Base-by-base conservation (phyloP, 768 basidiomycete genomes). In the Termitomyces sp. region DNA sequence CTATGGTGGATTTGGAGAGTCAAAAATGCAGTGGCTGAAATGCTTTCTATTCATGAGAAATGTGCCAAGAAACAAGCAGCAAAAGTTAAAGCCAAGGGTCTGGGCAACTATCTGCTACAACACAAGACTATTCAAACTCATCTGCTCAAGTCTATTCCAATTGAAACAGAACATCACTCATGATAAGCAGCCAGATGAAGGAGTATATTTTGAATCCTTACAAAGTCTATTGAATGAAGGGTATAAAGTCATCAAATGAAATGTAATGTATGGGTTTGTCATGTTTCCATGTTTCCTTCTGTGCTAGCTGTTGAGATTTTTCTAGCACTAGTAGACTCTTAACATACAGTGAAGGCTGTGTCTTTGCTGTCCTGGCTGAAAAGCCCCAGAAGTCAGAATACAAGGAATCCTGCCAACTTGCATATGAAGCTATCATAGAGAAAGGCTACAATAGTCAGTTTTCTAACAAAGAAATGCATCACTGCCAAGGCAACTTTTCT, bases 341-440 rank as follows among this genome's bases (percentile, higher is more conserved):
- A 16, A 20, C 26, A 8, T 41, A 26, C 29, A 53, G 39, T 12
- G 41, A 53, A n/a, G 41, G 52, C 4, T 41, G 29, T n/a, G n/a
- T n/a, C n/a, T n/a, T n/a, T n/a, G n/a, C n/a, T 18, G 42, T 54
- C 32, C 53, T 54, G 9, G 56, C 46, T 42, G 49, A 49, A 7
- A 41, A 27, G 26, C 48, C 32, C 16, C 12, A 57, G 4, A 42
- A 42, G 13, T 18, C 29, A 2, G 24, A 26, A 22, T 51, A 44
- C 24, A 13, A 6, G 20, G 49, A 52, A 18, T 42, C 49, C 5
- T 44, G 39, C 31, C 39, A 50, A 24, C 26, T 16, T 16, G 47
- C 55, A 56, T 56, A 20, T 20, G 27, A 51, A 3, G 56, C 56
- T 2, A 57, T 57, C 10, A 52, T 51, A 32, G 10, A 46, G n/a